phyloP scores from a whole-genome alignment of 177 flowering plant species.

The Vitis hybrid region DNA sequence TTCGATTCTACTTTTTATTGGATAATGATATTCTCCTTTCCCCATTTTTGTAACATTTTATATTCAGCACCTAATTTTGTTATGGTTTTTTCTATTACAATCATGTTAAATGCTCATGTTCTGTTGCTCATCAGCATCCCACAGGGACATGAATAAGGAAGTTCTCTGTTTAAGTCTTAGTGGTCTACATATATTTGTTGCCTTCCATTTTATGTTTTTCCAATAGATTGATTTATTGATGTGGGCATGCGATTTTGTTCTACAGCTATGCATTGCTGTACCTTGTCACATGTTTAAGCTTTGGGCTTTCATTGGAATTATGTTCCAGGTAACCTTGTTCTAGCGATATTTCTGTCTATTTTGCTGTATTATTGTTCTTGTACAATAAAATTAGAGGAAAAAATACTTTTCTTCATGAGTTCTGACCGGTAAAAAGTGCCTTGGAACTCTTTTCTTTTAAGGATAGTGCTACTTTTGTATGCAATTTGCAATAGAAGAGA shows the following conservation, averaged over 20 bases:
- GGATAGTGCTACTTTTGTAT: not conserved
- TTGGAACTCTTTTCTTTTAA: not conserved
- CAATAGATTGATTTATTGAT: not conserved
- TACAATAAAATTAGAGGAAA: no score
- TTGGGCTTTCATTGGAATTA: conserved; percentile 94
- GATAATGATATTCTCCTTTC: not conserved
- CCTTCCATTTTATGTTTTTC: not conserved
- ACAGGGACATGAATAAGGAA: no score
- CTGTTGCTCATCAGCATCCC: no score
- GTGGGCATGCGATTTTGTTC: not conserved
- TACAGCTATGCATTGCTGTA: conserved; percentile 83
- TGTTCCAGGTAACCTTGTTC: conserved; percentile 73
- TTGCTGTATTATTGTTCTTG: not conserved
- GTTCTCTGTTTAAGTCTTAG: not conserved
- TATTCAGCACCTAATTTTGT: not conserved
- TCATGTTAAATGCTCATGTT: not conserved
- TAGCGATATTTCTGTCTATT: not conserved
- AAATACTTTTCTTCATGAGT: no score
- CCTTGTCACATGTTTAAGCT: conserved; percentile 94
- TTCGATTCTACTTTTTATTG: not conserved
- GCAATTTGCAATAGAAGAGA: not conserved
- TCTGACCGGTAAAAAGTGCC: no score
- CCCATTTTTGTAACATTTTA: not conserved
- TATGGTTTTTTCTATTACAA: not conserved
- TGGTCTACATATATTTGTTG: not conserved